Evolutionary conservation across 2,329 filamentous ascomycete species (phyloP).

Genomic region (Aspergillus flavus): DNA sequence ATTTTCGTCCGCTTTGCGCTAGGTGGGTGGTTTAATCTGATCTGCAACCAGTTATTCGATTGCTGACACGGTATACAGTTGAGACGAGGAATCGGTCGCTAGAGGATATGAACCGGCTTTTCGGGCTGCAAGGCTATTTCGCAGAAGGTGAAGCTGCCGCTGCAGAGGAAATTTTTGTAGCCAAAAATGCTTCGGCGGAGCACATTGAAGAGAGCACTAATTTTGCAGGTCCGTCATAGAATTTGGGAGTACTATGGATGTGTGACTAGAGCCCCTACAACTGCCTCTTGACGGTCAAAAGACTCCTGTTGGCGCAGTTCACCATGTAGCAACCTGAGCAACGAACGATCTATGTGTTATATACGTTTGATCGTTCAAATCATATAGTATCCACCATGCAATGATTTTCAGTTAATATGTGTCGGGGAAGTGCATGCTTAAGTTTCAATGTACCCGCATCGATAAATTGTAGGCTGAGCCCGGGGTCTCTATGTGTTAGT

Average conservation of each 20-base stretch:
- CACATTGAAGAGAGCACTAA: background rate
- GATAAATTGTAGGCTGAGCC: too few relatives aligned
- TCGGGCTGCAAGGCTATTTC: conserved; percentile 20
- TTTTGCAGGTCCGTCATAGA: background rate
- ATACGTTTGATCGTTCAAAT: background rate
- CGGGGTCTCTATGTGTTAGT: too few relatives aligned
- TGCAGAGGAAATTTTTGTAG: background rate
- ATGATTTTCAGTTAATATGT: background rate
- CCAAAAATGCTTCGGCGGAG: background rate
- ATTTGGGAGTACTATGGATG: too few relatives aligned
- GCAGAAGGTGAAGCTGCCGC: conserved; percentile 7
- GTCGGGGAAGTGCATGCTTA: background rate
- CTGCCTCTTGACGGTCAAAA: too few relatives aligned
- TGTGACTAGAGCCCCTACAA: too few relatives aligned
- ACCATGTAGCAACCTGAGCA: too few relatives aligned
- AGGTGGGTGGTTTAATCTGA: conserved; percentile 9
- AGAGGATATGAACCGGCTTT: conserved; percentile 23
- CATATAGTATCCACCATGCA: background rate
- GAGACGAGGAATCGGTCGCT: conserved; percentile 19
- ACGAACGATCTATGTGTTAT: too few relatives aligned
- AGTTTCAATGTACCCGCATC: background rate
- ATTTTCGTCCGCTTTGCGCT: conserved; percentile 22
- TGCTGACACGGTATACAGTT: conserved; percentile 7
- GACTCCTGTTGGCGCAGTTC: too few relatives aligned
- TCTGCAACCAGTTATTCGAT: background rate